Evolutionary conservation across 2,329 filamentous ascomycete genomes (phyloP), one percentile per base, ranked within the genome.

Genomic region (Pseudomassariella vexata): DNA sequence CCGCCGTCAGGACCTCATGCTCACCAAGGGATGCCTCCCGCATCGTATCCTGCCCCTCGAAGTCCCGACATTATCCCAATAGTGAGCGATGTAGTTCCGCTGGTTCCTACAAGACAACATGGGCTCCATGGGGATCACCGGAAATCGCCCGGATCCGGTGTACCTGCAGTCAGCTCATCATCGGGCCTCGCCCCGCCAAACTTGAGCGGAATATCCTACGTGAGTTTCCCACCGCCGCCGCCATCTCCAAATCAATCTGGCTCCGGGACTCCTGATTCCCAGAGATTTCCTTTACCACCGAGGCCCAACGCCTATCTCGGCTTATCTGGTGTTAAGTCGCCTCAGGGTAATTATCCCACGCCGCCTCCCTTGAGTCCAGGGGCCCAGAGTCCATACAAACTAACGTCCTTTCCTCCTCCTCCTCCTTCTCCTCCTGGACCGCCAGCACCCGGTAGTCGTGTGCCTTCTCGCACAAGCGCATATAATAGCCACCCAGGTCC

Each of bases 401-500:
- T 37, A 6, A 37, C 35, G 10, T 33, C 30, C 23, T 37, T 40
- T 10, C 42, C 41, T 8, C 41, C 43, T 5, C 43, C 44, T 6
- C 41, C 41, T 8, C 41, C 43, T 5, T 41, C 44, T 6, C 41
- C 42, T 11, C 36, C 43, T 4, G 39, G 40, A 19, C 30, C 30
- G 9, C 24, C n/a, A 19, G 24, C 15, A 24, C 20, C 32, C n/a
- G n/a, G n/a, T n/a, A n/a, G n/a, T n/a, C n/a, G n/a, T n/a, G n/a
- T n/a, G n/a, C n/a, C n/a, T n/a, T n/a, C n/a, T n/a, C n/a, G n/a
- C n/a, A n/a, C n/a, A n/a, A n/a, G n/a, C n/a, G n/a, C n/a, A n/a
- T n/a, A n/a, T n/a, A n/a, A n/a, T n/a, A n/a, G n/a, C n/a, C n/a
- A n/a, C n/a, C n/a, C n/a, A n/a, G n/a, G n/a, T n/a, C n/a, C n/a